phyloP scores from a whole-genome alignment of 352 stramenopile genomes.

The Phytophthora lateralis region DNA sequence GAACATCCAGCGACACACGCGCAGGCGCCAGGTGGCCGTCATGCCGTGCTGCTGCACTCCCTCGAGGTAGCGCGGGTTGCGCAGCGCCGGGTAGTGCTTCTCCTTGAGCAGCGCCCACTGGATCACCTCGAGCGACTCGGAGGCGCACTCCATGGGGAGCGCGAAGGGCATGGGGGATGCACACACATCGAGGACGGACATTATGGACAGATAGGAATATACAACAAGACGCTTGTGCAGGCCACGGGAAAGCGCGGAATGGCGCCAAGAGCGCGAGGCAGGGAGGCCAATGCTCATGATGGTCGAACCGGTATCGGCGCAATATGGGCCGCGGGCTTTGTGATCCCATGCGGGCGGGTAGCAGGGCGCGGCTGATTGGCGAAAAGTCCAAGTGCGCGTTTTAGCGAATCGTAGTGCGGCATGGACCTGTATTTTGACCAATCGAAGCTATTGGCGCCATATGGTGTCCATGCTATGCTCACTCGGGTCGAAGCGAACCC shows the following conservation, averaged over 20 bases:
- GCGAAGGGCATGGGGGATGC: slow-evolving; percentile 25
- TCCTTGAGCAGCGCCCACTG: slow-evolving; percentile 48
- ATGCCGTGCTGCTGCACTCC: slow-evolving; percentile 64
- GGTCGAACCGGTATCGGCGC: slow-evolving; percentile 22
- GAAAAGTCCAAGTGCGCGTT: slow-evolving; percentile 4
- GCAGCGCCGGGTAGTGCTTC: slow-evolving; percentile 33
- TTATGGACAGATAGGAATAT: slow-evolving; percentile 18
- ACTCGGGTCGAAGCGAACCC: slow-evolving; percentile 28
- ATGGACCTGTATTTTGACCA: slow-evolving; percentile 11
- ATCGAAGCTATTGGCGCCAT: slow-evolving; percentile 5
- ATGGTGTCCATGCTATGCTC: slow-evolving; percentile 5
- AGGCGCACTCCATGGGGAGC: slow-evolving; percentile 27
- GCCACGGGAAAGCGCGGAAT: slow-evolving; percentile 45
- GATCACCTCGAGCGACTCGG: slow-evolving; percentile 38
- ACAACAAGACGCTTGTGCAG: slow-evolving; percentile 34
- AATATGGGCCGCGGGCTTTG: slow-evolving; percentile 25
- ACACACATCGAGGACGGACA: slow-evolving; percentile 17
- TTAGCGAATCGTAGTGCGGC: slow-evolving; percentile 7
- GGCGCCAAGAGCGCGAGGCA: slow-evolving; percentile 27
- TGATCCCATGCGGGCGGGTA: slow-evolving; percentile 14
- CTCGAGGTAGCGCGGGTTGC: slow-evolving; percentile 51
- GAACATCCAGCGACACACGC: slow-evolving; percentile 86
- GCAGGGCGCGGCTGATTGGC: slow-evolving; percentile 6
- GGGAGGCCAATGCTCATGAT: slow-evolving; percentile 25
- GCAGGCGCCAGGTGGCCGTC: slow-evolving; percentile 63